These are phyloP conservation scores for Chlamydomonas sp. DNA, from an alignment of 139 green algal genomes.

Conservation along the genomic window DNA sequence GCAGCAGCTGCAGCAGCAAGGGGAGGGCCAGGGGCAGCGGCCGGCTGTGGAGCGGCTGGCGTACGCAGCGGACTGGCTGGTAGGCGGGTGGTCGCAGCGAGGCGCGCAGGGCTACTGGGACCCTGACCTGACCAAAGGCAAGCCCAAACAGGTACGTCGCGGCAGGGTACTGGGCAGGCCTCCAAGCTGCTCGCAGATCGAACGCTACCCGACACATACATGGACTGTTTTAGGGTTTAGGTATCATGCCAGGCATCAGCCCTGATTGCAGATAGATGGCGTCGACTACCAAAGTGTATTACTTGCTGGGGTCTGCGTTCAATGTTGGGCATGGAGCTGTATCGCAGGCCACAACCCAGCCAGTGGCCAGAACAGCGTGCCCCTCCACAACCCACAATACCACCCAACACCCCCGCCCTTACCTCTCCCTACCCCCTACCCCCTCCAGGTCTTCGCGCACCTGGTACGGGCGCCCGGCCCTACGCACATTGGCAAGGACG, in stretches of 20 bases:
- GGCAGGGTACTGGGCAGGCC: not conserved
- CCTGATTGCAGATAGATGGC: not conserved
- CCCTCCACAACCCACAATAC: too few species aligned
- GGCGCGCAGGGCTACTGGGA: constrained; percentile 22
- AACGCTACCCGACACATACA: not conserved
- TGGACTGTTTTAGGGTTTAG: too few species aligned
- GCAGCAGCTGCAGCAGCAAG: not conserved
- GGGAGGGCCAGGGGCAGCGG: not conserved
- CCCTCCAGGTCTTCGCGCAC: constrained; percentile 30
- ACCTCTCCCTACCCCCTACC: too few species aligned
- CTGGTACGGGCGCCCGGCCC: constrained; percentile 31
- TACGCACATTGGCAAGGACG: constrained; percentile 31
- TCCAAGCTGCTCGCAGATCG: not conserved
- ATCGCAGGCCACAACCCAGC: not conserved
- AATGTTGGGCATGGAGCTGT: not conserved
- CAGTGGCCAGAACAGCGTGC: not conserved
- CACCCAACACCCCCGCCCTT: too few species aligned
- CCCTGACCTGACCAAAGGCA: constrained; percentile 1
- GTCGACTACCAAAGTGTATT: not conserved
- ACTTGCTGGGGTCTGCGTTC: not conserved
- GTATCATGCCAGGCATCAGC: not conserved
- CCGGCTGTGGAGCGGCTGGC: constrained; percentile 9
- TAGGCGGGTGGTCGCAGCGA: constrained; percentile 19
- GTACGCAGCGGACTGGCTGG: constrained; percentile 29
- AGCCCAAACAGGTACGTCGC: not conserved